Conservation (phyloP, 352 stramenopile genomes). For the Detonula confervacea region DNA sequence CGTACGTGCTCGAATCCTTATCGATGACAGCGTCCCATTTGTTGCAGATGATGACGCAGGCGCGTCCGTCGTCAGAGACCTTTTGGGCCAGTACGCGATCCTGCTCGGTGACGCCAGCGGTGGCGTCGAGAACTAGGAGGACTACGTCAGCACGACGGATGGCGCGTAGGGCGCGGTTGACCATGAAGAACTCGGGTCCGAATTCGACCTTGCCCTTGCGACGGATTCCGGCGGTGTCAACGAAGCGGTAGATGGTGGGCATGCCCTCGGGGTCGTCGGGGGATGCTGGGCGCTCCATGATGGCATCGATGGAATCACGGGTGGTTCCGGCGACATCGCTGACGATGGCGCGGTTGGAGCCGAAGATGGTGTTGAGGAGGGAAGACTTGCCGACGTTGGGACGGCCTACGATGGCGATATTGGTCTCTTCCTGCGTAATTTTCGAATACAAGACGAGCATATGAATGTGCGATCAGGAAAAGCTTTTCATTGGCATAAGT, state of each 20-base stretch:
- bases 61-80: constrained; percentile 81
- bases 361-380: constrained; percentile 88
- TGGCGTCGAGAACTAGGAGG: constrained; percentile 83
- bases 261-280: constrained; percentile 47
- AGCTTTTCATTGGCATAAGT: no score
- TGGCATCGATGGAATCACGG: constrained; percentile 90
- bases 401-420: constrained; percentile 89
- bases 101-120: constrained; percentile 82
- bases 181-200: constrained; percentile 91
- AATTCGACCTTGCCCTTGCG: constrained; percentile 87
- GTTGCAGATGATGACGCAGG: constrained; percentile 89
- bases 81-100: constrained; percentile 88
- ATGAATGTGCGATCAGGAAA: no score
- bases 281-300: constrained; percentile 83
- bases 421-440: constrained; percentile 86
- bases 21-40: constrained; percentile 89
- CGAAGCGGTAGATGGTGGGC: constrained; percentile 87
- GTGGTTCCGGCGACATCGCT: constrained; percentile 90
- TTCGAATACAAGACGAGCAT: no score
- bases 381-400: constrained; percentile 91
- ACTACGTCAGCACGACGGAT: constrained; percentile 88
- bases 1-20: constrained; percentile 87
- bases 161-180: constrained; percentile 89
- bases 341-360: constrained; percentile 87
- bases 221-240: constrained; percentile 89